Evolutionary conservation across 1,284 basidiomycete genomes (phyloP).

Genomic region (Paramarasmius palmivorus): DNA sequence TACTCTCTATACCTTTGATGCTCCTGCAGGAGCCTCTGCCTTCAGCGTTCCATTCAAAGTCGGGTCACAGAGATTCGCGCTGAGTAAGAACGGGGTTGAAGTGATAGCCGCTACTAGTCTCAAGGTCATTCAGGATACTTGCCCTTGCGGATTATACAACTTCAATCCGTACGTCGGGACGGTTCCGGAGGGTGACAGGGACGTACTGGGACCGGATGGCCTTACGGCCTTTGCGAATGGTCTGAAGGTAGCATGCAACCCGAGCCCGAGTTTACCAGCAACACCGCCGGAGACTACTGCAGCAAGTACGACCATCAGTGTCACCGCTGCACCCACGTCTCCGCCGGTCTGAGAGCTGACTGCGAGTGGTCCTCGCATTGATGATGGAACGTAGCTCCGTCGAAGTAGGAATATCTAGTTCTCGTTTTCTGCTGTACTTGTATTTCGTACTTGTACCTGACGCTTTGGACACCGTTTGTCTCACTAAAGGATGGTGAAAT

Average conservation of each 20-base stretch:
- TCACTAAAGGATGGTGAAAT: too few relatives aligned
- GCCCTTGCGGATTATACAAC: slow-evolving; percentile 3
- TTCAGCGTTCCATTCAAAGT: slow-evolving; percentile 31
- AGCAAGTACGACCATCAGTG: slow-evolving; percentile 13
- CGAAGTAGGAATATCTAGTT: too few relatives aligned
- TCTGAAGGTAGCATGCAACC: slow-evolving; percentile 15
- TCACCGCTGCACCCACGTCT: slow-evolving; percentile 7
- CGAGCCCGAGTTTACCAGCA: slow-evolving; percentile 13
- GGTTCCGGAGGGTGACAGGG: slow-evolving; percentile 15
- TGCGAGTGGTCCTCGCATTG: neutral
- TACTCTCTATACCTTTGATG: slow-evolving; percentile 26
- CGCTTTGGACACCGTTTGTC: too few relatives aligned
- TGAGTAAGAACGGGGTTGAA: slow-evolving; percentile 15
- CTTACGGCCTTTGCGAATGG: slow-evolving; percentile 12
- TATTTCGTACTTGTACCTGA: too few relatives aligned
- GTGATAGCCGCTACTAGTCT: neutral
- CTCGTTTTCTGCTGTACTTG: too few relatives aligned
- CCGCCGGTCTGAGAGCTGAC: neutral
- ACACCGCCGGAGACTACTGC: slow-evolving; percentile 12
- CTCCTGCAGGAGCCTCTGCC: slow-evolving; percentile 29
- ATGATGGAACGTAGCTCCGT: too few relatives aligned
- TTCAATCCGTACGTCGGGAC: slow-evolving; percentile 24
- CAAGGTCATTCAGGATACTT: slow-evolving; percentile 4
- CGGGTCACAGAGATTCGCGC: slow-evolving; percentile 30
- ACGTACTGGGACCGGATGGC: slow-evolving; percentile 20